Evolutionary conservation across 768 basidiomycete genomes (phyloP).

Genomic region (Mrakia hoshinonis): DNA sequence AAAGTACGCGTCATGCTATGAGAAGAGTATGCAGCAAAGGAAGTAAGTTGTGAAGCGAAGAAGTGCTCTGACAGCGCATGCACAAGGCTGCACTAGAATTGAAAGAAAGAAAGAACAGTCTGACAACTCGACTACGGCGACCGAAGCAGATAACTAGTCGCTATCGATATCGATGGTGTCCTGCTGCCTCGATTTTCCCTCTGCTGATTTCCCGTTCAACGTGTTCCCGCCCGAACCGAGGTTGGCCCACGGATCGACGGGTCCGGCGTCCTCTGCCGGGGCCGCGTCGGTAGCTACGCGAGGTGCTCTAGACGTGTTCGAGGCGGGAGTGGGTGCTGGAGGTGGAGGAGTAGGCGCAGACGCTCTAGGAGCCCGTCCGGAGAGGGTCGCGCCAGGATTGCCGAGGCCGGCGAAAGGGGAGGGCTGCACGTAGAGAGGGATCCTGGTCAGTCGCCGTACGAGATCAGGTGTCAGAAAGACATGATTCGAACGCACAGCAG

Average conservation of each 20-base stretch:
- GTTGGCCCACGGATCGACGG: constrained; percentile 42
- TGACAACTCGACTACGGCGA: no score
- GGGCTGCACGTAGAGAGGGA: neutral
- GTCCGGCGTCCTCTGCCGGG: constrained; percentile 36
- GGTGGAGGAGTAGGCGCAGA: neutral
- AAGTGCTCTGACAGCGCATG: no score
- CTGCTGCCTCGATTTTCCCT: constrained; percentile 69
- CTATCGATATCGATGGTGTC: constrained; percentile 78
- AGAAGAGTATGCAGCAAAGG: no score
- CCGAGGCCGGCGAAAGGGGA: constrained; percentile 14
- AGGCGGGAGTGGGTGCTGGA: constrained; percentile 35
- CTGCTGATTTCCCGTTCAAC: constrained; percentile 45
- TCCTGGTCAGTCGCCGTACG: neutral
- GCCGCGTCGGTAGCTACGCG: constrained; percentile 22
- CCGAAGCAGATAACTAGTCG: no score
- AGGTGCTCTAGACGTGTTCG: constrained; percentile 9
- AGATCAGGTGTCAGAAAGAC: neutral
- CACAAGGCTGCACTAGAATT: no score
- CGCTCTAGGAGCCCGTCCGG: constrained; percentile 22
- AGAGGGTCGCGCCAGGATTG: constrained; percentile 22
- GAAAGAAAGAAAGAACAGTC: no score
- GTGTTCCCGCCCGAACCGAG: constrained; percentile 39
- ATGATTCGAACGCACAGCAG: constrained; percentile 22
- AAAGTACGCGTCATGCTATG: no score
- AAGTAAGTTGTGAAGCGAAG: no score